phyloP scores from a whole-genome alignment of 139 green algal species.

The Nannochloris sp. region DNA sequence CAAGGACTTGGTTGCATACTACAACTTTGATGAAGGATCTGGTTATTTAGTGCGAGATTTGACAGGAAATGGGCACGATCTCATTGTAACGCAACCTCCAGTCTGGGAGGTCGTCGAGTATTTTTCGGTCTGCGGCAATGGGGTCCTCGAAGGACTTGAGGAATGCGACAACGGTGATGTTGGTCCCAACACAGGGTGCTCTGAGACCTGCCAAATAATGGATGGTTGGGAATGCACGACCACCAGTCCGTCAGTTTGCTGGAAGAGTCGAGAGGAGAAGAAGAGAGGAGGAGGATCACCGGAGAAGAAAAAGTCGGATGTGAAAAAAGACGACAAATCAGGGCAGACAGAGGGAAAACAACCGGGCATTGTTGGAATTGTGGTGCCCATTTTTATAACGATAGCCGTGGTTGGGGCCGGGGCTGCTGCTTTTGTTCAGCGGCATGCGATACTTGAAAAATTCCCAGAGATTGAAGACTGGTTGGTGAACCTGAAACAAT shows the following conservation, averaged over 20 bases:
- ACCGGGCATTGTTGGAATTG: not conserved
- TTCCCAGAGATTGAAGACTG: not conserved
- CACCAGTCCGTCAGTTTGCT: slow-evolving; percentile 30
- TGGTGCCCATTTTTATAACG: not conserved
- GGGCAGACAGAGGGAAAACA: not conserved
- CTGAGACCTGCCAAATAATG: slow-evolving; percentile 44
- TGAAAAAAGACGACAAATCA: not conserved
- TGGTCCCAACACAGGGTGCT: slow-evolving; percentile 61
- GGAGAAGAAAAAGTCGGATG: not conserved
- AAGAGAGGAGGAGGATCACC: not conserved
- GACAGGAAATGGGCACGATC: slow-evolving; percentile 62
- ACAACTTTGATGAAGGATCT: slow-evolving; percentile 74
- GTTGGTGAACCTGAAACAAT: not conserved
- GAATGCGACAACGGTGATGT: slow-evolving; percentile 74
- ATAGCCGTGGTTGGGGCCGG: not conserved
- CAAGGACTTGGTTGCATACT: slow-evolving; percentile 68
- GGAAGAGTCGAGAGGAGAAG: not conserved
- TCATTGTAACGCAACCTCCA: slow-evolving; percentile 46
- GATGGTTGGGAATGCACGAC: slow-evolving; percentile 25
- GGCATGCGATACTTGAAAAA: not conserved
- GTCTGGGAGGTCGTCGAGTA: slow-evolving; percentile 63
- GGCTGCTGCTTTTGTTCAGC: not conserved
- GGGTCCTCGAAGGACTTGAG: slow-evolving; percentile 67
- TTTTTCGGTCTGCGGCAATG: slow-evolving; percentile 71
- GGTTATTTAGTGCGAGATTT: slow-evolving; percentile 60